Evolutionary conservation across 345 rosid genomes (phyloP).

Genomic region (Xanthoceras sorbifolium): DNA sequence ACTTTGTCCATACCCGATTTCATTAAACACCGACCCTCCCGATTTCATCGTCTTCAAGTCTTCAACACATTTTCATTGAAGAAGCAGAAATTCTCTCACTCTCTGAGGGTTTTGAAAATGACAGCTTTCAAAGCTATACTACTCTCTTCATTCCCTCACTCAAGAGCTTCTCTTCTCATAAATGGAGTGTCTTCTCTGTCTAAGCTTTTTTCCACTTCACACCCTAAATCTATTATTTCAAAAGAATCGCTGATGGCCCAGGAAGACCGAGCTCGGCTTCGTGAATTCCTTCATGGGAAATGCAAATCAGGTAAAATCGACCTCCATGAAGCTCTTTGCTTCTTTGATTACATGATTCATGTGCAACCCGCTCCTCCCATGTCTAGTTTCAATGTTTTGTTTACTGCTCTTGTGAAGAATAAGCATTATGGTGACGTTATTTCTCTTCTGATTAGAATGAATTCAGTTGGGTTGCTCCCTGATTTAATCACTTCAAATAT

Average conservation of each 20-base stretch:
- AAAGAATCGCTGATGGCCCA: too few species aligned
- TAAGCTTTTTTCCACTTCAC: background rate
- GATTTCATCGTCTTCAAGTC: too few species aligned
- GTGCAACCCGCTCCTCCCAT: background rate
- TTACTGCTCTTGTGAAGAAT: background rate
- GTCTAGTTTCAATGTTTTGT: background rate
- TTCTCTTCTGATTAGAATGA: background rate
- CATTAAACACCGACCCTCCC: too few species aligned
- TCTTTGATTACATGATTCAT: background rate
- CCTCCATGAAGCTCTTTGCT: background rate
- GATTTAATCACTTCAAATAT: constrained; percentile 30
- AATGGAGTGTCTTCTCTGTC: background rate
- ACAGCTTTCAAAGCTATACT: background rate
- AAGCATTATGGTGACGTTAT: background rate
- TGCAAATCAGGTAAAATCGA: too few species aligned
- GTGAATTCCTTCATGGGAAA: background rate
- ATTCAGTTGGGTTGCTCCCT: constrained; percentile 1
- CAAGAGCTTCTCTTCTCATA: background rate
- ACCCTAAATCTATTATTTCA: background rate
- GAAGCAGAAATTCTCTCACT: too few species aligned
- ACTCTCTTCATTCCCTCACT: too few species aligned
- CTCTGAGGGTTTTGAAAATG: too few species aligned
- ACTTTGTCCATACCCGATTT: too few species aligned
- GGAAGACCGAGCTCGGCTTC: background rate
- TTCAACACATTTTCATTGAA: too few species aligned